A percentile compares a stretch with the other conserved stretches of the same genome.
Evolutionary conservation across 2,329 filamentous ascomycete species (phyloP).

Genomic region (Aspergillus neotritici): DNA sequence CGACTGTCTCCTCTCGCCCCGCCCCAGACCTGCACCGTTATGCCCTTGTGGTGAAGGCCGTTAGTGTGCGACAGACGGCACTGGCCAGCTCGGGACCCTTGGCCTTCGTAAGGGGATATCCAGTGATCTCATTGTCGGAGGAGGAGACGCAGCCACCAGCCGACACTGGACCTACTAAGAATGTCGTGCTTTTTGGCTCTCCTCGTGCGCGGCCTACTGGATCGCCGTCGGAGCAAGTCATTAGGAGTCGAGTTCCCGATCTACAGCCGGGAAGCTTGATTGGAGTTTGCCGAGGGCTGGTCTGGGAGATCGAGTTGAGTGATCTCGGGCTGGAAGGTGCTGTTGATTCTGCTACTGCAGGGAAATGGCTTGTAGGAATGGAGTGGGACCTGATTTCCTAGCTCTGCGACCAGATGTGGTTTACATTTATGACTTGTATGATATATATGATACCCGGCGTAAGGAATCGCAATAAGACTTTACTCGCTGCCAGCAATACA

Average conservation of each 20-base stretch:
- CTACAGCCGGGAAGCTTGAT: constrained; percentile 20
- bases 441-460: constrained; percentile 4
- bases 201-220: constrained; percentile 14
- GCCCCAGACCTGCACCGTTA: constrained; percentile 11
- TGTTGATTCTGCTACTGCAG: constrained; percentile 1
- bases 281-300: constrained; percentile 28
- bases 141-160: constrained; percentile 2
- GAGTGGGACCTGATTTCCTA: constrained; percentile 36
- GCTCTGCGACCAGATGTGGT: not conserved
- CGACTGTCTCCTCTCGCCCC: not conserved
- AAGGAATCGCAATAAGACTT: not conserved
- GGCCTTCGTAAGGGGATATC: constrained; percentile 17
- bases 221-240: not conserved
- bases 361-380: constrained; percentile 33
- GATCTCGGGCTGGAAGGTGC: not conserved
- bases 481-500: too few species aligned
- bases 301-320: constrained; percentile 34
- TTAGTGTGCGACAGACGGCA: constrained; percentile 10
- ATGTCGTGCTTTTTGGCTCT: constrained; percentile 26
- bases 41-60: constrained; percentile 15
- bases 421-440: not conserved
- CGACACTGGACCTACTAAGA: constrained; percentile 5
- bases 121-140: not conserved
- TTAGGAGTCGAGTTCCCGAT: not conserved
- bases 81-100: constrained; percentile 23